These are phyloP conservation scores for Cylindrodendrum hubeiense DNA, from an alignment of 2,329 filamentous ascomycete species.

Conservation along the genomic window DNA sequence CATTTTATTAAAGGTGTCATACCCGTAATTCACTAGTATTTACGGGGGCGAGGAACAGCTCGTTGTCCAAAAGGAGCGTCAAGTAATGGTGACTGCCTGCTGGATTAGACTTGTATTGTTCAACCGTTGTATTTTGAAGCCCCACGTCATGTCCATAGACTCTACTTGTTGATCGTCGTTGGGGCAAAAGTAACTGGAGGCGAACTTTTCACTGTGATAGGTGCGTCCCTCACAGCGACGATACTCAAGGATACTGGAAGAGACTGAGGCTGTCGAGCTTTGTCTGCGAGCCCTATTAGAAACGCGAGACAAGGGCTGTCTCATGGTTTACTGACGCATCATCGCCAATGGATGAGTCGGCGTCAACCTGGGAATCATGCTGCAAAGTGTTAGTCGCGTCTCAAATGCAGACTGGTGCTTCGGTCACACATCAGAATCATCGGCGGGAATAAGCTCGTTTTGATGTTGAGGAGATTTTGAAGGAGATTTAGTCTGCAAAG, in stretches of 20 bases:
- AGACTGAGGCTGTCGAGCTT: conserved; percentile 18
- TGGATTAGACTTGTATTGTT: no score
- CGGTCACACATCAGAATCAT: no score
- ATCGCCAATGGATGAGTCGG: no score
- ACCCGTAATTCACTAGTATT: conserved; percentile 17
- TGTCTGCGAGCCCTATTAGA: no score
- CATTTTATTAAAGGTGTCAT: neutral
- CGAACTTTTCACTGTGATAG: conserved; percentile 20
- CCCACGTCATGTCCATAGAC: conserved; percentile 23
- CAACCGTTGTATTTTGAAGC: neutral
- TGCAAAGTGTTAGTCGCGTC: no score
- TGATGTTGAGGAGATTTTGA: no score
- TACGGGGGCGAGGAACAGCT: conserved; percentile 37
- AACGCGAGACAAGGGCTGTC: no score
- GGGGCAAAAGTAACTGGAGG: conserved; percentile 24
- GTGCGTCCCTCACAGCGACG: conserved; percentile 23
- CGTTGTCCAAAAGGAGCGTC: conserved; percentile 34
- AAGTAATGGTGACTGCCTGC: conserved; percentile 27
- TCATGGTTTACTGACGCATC: no score
- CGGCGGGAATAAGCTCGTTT: no score
- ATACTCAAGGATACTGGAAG: conserved; percentile 26
- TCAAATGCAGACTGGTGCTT: no score
- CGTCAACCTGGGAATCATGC: no score
- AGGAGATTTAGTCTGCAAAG: no score
- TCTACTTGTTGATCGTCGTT: conserved; percentile 23